Base-by-base conservation (phyloP, 768 basidiomycete species). In the Leccinellum rugosiceps region DNA sequence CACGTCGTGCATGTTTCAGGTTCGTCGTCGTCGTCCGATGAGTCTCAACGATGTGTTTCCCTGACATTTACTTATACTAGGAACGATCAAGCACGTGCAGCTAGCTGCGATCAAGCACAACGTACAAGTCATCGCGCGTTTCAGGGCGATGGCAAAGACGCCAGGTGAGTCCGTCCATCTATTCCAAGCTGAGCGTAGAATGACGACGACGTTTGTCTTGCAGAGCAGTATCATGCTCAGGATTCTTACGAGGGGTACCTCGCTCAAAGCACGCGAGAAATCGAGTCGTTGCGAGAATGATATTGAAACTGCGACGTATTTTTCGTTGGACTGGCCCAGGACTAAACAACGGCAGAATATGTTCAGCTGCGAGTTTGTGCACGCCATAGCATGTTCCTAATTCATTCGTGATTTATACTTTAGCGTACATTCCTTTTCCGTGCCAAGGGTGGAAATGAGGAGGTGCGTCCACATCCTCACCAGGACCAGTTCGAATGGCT, bases 41-140 rank as follows among this genome's bases (percentile, higher is more conserved):
- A 31, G n/a, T 26, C 28, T 15, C n/a, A 10, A 50, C 35, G 7
- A 43, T 11, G 23, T 41, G 32, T 30, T 30, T 30, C 30, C 30
- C 30, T 10, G n/a, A n/a, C n/a, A n/a, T n/a, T n/a, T n/a, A n/a
- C n/a, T n/a, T n/a, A n/a, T n/a, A n/a, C n/a, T n/a, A 25, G 93
- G 94, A 0, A 96, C 93, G 0, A 89, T 95, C 56, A 92, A 88
- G 70, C 92, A 95, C 49, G 83, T 83, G 0, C 92, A 94, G 64
- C 90, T 0, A 86, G 87, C 88, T 7, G 88, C 90, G 2, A 87
- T 93, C 35, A 75, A 80, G 28, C 86, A 92, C 64, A 90, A 92
- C 65, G 76, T 87, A 30, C 79, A 83, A 50, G 78, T 89, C 6
- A 77, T 93, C 31, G 90, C 88, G 7, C 78, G 86, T 15, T 85